Base-by-base conservation (phyloP, 192 early-diverging fungal species). In the Polychytrium aggregatum region DNA sequence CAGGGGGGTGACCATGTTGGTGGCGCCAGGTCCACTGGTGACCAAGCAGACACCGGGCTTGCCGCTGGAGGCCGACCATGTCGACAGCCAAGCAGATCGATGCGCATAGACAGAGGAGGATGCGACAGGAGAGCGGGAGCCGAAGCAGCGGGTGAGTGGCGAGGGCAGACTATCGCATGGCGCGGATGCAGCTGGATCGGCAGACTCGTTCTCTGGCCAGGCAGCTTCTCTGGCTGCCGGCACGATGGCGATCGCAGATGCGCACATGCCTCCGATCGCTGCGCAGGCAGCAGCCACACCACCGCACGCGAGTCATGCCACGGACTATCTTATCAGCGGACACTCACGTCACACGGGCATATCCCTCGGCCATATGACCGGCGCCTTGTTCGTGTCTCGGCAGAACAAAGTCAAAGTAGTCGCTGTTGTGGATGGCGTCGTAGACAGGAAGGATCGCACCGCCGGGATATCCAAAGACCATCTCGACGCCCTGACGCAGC, bases 381-480 rank as follows among this genome's bases (percentile, higher is more conserved):
- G 91, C 92, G 49, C 95, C 95, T 65, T 98, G 95, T 60, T 98
- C 95, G 56, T 96, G 92, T 57, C 95, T 69, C 42, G 95, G 92
- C 36, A 98, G 76, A 51, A 98, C 74, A 68, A 96, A 98, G 55
- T 98, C 79, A 67, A 98, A 98, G 60, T 98, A 84, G 44, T 81
- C 78, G 39, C 83, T 87, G 60, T 96, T 82, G 72, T 98, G 79
- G 64, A 98, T 98, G 37, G 95, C 95, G 65, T 98, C 95, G 62
- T 92, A 96, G 7, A 98, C 92, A 7, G 95, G 95, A 55, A 98
- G 74, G 62, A 98, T 98, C 6, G 95, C 95, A 35, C 95, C 92
- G 47, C 92, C 95, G 20, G 95, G 95, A 61, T 98, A 98, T 14
- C 95, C 95, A 77, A 98, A 98, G 36, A 98, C 72, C 48, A 87